A percentile compares a stretch with the other conserved stretches of the same genome.
phyloP scores from a whole-genome alignment of 306 rosid species.

The Prunus armeniaca region DNA sequence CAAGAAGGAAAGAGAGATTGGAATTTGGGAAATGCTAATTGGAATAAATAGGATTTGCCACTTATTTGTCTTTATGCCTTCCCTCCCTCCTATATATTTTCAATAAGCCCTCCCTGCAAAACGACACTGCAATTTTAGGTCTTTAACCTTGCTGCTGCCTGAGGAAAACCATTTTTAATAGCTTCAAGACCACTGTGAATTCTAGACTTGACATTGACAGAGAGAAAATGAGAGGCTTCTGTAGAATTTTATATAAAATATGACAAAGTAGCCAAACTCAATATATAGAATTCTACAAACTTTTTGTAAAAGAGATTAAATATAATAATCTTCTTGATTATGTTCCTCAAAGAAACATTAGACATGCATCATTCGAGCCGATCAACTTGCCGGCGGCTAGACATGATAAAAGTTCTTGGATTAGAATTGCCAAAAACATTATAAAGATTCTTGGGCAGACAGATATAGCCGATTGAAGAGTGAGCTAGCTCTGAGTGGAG shows the following conservation, averaged over 20 bases:
- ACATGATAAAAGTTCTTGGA: too few species aligned
- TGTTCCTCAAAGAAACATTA: neutral
- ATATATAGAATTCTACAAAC: too few species aligned
- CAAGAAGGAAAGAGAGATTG: neutral
- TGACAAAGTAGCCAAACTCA: too few species aligned
- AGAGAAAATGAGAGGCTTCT: too few species aligned
- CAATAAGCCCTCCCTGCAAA: constrained; percentile 1
- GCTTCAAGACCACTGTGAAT: too few species aligned
- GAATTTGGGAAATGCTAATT: neutral
- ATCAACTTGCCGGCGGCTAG: neutral
- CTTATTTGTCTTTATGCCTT: constrained; percentile 23
- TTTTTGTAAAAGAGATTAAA: too few species aligned
- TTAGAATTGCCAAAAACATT: too few species aligned
- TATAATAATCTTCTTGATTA: neutral
- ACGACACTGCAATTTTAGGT: neutral
- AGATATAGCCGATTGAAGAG: too few species aligned
- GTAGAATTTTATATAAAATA: too few species aligned
- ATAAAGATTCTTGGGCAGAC: too few species aligned
- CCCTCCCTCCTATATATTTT: neutral
- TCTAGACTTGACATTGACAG: too few species aligned
- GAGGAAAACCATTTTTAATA: too few species aligned
- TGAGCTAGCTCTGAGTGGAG: neutral
- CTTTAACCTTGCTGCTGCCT: neutral
- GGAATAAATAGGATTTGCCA: constrained; percentile 30
- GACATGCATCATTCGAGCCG: neutral